These are phyloP conservation scores for Kockovaella imperatae DNA, from an alignment of 768 basidiomycete species.

Conservation along the genomic window DNA sequence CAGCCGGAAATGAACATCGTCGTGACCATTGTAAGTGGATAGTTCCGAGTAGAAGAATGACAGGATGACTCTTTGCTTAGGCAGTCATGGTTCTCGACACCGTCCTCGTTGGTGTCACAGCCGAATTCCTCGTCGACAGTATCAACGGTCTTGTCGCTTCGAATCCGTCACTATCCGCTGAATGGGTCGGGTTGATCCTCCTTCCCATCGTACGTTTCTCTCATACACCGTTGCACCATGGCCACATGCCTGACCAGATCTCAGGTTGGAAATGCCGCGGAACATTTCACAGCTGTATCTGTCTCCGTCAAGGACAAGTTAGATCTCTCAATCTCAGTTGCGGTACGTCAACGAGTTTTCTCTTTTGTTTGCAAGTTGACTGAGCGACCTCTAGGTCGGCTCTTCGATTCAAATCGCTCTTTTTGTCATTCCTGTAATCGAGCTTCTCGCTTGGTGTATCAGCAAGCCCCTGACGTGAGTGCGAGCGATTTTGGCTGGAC, in stretches of 20 bases:
- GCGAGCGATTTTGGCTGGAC: neutral
- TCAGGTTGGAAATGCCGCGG: conserved; percentile 45
- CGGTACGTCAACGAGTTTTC: conserved; percentile 72
- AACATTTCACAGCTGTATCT: conserved; percentile 84
- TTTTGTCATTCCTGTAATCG: conserved; percentile 52
- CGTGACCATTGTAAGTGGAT: conserved; percentile 25
- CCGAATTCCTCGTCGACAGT: conserved; percentile 67
- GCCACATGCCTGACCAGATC: conserved; percentile 4
- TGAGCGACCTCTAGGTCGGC: conserved; percentile 58
- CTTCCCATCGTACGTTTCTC: conserved; percentile 64
- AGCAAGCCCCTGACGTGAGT: conserved; percentile 52
- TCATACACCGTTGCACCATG: neutral
- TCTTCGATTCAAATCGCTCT: conserved; percentile 61
- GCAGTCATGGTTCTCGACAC: conserved; percentile 33
- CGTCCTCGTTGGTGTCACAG: conserved; percentile 54
- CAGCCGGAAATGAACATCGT: conserved; percentile 40
- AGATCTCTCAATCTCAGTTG: conserved; percentile 76
- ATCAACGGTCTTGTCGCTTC: conserved; percentile 62
- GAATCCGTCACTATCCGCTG: conserved; percentile 56
- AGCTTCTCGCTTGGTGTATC: conserved; percentile 69
- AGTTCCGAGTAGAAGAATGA: neutral
- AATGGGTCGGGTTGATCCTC: conserved; percentile 82
- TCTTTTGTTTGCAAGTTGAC: neutral
- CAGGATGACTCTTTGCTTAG: conserved; percentile 7
- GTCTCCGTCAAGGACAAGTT: conserved; percentile 82